phyloP scores from a whole-genome alignment of 2,329 filamentous ascomycete genomes.

The Botrytis elliptica region DNA sequence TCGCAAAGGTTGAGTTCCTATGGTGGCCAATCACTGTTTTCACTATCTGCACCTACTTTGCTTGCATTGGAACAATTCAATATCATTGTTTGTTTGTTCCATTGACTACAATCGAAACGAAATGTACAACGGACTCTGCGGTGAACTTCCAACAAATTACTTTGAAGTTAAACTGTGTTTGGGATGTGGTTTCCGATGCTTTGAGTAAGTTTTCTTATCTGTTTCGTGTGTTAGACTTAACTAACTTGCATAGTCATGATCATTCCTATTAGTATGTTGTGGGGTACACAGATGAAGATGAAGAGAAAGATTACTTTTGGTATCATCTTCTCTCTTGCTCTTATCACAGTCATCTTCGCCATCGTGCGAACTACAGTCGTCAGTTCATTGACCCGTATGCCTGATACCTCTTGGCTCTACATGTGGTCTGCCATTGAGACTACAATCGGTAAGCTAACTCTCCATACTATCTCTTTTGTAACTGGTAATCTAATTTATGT shows the following conservation, averaged over 20 bases:
- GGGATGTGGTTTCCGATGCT: not conserved
- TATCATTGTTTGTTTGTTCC: not conserved
- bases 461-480: rapidly evolving
- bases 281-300: constrained; percentile 3
- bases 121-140: not conserved
- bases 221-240: not conserved
- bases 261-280: not conserved
- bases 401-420: constrained; percentile 3
- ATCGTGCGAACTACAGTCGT: not conserved
- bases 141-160: not conserved
- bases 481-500: not conserved
- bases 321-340: not conserved
- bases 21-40: constrained; percentile 6
- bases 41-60: constrained; percentile 1
- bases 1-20: not conserved
- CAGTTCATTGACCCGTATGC: constrained; percentile 2
- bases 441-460: not conserved
- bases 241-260: not conserved
- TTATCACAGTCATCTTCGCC: not conserved
- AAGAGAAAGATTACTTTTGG: not conserved
- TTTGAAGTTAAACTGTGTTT: constrained; percentile 1
- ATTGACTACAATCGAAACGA: not conserved
- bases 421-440: constrained; percentile 2
- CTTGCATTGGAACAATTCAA: not conserved
- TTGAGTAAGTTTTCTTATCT: not conserved